A percentile compares a stretch with the other conserved stretches of the same genome.
Conservation (phyloP, 345 rosid species). For the Microthlaspi erraticum region DNA sequence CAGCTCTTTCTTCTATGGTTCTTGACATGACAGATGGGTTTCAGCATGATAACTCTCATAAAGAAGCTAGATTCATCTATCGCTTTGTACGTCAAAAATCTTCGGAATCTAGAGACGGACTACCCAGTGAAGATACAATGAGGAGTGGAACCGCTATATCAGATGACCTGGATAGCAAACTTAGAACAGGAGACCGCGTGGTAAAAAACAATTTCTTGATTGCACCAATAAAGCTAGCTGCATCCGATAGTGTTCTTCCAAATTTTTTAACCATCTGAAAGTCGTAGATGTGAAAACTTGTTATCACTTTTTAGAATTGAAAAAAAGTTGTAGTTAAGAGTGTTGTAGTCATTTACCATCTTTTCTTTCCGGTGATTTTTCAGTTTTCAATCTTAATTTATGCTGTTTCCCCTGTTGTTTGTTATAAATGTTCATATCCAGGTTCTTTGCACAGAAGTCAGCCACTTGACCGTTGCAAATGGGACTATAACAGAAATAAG, state of each 20-base stretch:
- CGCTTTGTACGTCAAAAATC: slow-evolving; percentile 64
- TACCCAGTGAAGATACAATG: slow-evolving; percentile 47
- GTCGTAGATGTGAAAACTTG: slow-evolving; percentile 1
- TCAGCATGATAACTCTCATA: slow-evolving; percentile 51
- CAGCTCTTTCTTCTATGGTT: slow-evolving; percentile 72
- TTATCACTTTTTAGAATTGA: slow-evolving; percentile 12
- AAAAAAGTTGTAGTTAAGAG: slow-evolving; percentile 23
- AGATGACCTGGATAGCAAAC: slow-evolving; percentile 62
- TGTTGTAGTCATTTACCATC: slow-evolving; percentile 7
- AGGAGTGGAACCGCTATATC: slow-evolving; percentile 41
- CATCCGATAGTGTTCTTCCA: not conserved
- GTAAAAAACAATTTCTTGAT: slow-evolving; percentile 48
- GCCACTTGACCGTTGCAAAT: slow-evolving; percentile 65
- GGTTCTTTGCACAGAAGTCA: slow-evolving; percentile 75
- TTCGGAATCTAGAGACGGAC: slow-evolving; percentile 41
- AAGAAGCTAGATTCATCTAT: slow-evolving; percentile 68
- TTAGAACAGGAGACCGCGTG: slow-evolving; percentile 90
- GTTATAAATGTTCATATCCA: slow-evolving; percentile 36
- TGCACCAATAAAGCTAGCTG: slow-evolving; percentile 21
- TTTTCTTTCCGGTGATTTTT: slow-evolving; percentile 10
- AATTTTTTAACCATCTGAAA: slow-evolving; percentile 9
- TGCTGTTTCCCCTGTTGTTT: slow-evolving; percentile 14
- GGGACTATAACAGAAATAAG: slow-evolving; percentile 77
- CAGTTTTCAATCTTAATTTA: slow-evolving; percentile 2
- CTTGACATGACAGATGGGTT: slow-evolving; percentile 64